Evolutionary conservation across 345 rosid species (phyloP).

Genomic region (Pugionium cornutum): DNA sequence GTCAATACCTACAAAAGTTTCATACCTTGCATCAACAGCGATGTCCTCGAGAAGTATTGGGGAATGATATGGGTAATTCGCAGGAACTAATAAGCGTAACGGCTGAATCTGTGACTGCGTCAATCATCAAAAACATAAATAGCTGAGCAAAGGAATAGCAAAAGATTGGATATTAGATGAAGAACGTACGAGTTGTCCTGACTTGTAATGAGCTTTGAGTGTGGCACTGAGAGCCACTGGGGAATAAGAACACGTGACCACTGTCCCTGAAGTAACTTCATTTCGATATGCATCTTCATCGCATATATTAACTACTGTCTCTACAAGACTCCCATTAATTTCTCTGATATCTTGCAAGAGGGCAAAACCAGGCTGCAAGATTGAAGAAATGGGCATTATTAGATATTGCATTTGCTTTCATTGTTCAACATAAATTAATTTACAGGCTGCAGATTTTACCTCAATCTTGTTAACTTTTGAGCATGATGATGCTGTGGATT

Average conservation of each 20-base stretch:
- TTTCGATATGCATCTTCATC: conserved; percentile 53
- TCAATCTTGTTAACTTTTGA: conserved; percentile 58
- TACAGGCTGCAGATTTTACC: conserved; percentile 46
- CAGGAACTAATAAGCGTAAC: conserved; percentile 62
- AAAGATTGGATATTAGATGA: background rate
- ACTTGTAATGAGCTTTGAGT: conserved; percentile 52
- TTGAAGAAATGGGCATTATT: background rate
- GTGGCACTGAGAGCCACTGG: conserved; percentile 66
- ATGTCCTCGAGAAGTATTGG: conserved; percentile 60
- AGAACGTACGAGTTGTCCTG: conserved; percentile 56
- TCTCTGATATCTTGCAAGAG: conserved; percentile 74
- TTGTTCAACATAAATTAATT: background rate
- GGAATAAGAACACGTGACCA: conserved; percentile 63
- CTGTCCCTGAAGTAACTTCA: conserved; percentile 50
- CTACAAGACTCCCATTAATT: conserved; percentile 62
- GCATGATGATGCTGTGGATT: conserved; percentile 71
- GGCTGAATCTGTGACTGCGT: conserved; percentile 79
- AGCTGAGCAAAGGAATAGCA: background rate
- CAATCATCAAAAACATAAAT: conserved; percentile 1
- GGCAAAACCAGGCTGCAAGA: conserved; percentile 53
- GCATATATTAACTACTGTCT: conserved; percentile 63
- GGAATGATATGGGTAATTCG: conserved; percentile 66
- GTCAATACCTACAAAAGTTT: background rate
- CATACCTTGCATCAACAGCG: conserved; percentile 60
- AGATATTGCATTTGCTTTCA: background rate